Evolutionary conservation across 345 rosid genomes (phyloP).

Genomic region (Hibiscus syriacus): DNA sequence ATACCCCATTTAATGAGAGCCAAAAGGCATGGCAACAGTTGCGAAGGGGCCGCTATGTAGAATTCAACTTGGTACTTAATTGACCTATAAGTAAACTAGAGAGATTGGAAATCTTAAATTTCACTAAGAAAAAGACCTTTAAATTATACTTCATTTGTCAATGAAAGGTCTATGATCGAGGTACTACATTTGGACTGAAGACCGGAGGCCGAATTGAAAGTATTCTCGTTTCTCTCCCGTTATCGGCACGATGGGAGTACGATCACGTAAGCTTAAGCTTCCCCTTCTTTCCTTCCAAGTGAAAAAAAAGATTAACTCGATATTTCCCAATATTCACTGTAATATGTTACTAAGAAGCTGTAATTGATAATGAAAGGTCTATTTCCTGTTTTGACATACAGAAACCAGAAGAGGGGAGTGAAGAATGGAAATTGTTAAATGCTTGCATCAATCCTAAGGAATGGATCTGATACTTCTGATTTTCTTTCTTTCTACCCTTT

Average conservation of each 20-base stretch:
- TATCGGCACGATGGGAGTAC: slow-evolving; percentile 92
- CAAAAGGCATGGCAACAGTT: slow-evolving; percentile 97
- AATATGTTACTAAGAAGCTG: no score
- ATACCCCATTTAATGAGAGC: slow-evolving; percentile 59
- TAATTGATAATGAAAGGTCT: no score
- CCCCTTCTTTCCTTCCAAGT: no score
- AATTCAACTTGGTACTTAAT: slow-evolving; percentile 78
- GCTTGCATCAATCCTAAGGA: no score
- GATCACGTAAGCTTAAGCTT: slow-evolving; percentile 82
- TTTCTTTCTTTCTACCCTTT: no score
- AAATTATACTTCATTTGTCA: slow-evolving; percentile 9
- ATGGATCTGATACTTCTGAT: no score
- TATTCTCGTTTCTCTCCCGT: slow-evolving; percentile 91
- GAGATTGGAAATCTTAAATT: neutral
- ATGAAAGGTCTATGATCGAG: slow-evolving; percentile 82
- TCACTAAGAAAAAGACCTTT: slow-evolving; percentile 1
- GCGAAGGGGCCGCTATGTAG: slow-evolving; percentile 94
- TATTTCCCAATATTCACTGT: no score
- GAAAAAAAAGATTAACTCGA: no score
- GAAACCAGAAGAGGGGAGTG: no score
- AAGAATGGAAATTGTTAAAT: no score
- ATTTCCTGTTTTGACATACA: no score
- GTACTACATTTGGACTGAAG: slow-evolving; percentile 95
- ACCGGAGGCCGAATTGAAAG: slow-evolving; percentile 98
- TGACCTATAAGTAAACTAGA: neutral